phyloP scores from a whole-genome alignment of 371 early-diverging fungal species.

The Mucor velutinosus region DNA sequence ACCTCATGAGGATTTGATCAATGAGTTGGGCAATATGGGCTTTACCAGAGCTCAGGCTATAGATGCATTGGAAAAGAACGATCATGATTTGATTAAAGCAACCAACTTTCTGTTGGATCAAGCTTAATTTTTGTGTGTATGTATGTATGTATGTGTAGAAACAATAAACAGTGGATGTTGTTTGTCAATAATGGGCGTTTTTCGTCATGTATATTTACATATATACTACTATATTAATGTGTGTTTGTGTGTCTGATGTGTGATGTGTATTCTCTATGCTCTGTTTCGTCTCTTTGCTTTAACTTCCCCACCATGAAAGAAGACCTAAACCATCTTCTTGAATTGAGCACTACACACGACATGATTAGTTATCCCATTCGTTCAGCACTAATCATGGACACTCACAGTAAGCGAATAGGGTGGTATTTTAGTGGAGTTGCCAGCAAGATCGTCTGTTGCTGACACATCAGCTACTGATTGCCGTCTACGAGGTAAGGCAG shows the following conservation, averaged over 20 bases:
- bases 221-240: background rate
- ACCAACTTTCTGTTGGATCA: constrained; percentile 81
- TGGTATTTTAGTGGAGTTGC: constrained; percentile 61
- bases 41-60: constrained; percentile 76
- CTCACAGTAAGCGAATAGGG: constrained; percentile 62
- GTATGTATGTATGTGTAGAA: background rate
- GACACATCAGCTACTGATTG: constrained; percentile 50
- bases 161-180: background rate
- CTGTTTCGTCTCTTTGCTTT: constrained; percentile 1
- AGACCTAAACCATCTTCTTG: constrained; percentile 76
- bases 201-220: background rate
- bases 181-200: background rate
- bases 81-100: constrained; percentile 76
- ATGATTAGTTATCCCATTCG: background rate
- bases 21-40: constrained; percentile 76
- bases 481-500: constrained; percentile 10
- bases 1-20: constrained; percentile 25
- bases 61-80: constrained; percentile 79
- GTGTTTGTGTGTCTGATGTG: background rate
- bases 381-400: background rate
- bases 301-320: constrained; percentile 74
- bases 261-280: background rate
- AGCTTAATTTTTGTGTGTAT: constrained; percentile 15
- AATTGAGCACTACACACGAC: constrained; percentile 59
- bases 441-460: constrained; percentile 52